A percentile compares a stretch with the other conserved stretches of the same genome.
Conservation (phyloP, 2,329 filamentous ascomycete species). For the Clathrospora elynae region DNA sequence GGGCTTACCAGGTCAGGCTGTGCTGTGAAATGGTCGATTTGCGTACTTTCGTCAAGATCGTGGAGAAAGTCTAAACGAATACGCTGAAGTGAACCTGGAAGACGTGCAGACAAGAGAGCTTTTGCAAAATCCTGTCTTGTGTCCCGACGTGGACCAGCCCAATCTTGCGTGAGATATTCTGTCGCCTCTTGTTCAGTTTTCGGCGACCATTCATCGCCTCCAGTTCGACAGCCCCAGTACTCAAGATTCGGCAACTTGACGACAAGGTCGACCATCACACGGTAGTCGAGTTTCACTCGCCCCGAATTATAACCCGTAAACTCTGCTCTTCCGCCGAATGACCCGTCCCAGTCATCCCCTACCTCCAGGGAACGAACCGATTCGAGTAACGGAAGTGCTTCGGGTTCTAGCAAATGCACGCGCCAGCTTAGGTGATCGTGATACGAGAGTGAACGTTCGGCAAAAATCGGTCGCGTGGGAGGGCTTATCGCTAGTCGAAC, state of each 20-base stretch:
- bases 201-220: conserved; percentile 7
- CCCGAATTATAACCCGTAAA: background rate
- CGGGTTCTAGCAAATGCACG: conserved; percentile 15
- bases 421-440: conserved; percentile 15
- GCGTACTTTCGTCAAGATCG: background rate
- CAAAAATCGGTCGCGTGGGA: conserved; percentile 3
- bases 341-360: background rate
- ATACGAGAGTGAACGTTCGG: conserved; percentile 5
- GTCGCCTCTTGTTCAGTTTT: background rate
- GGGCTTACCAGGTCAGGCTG: conserved; percentile 19
- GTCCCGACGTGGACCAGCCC: conserved; percentile 27
- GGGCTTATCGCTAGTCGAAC: conserved; percentile 14
- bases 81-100: conserved; percentile 17
- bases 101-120: conserved; percentile 8
- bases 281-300: conserved; percentile 17
- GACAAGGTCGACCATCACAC: conserved; percentile 18
- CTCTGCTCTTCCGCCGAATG: background rate
- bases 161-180: conserved; percentile 17
- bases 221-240: conserved; percentile 9
- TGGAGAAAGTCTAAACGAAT: conserved; percentile 1
- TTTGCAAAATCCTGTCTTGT: conserved; percentile 27
- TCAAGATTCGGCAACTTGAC: conserved; percentile 11
- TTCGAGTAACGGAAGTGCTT: conserved; percentile 13
- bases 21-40: conserved; percentile 8
- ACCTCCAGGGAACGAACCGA: conserved; percentile 15